Evolutionary conservation across 2,329 filamentous ascomycete species (phyloP), one percentile per base, ranked within the genome.

Genomic region (Cadophora luteo-olivacea): DNA sequence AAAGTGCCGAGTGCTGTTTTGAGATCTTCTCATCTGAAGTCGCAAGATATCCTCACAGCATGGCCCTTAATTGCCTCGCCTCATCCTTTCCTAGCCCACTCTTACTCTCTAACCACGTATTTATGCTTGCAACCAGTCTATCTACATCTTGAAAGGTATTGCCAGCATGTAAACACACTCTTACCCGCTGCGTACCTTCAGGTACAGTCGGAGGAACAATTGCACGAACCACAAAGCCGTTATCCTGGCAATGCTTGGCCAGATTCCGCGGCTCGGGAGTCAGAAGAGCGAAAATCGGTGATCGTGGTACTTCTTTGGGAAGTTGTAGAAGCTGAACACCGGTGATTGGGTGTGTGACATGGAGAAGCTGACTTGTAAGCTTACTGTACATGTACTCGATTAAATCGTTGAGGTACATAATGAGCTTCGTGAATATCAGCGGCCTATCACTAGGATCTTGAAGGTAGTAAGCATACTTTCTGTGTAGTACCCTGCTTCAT

Each of bases 131-230:
- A 3, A 77, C 73, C 25, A 92, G 76, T 0, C 80, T 82, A 5
- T 89, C 82, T 0, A 92, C 81, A 68, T 92, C 83, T 4, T 81
- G 79, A 7, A 80, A 68, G 0, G 86, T 89, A 70, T 92, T 93
- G 0, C 85, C 87, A 0, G 89, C 87, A 78, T 93, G 91, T 2
- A 93, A 76, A 77, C 90, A 92, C 0, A 93, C 81, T 9, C 91
- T 81, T 0, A 92, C 86, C 12, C 91, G 81, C 75, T 92, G 88
- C 5, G 81, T 86, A 0, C 90, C 89, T 1, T 76, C 78, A 0
- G 89, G 88, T 1, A 93, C 89, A 0, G 90, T 92, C 0, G 91
- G 91, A 1, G 89, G 83, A 68, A 92, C 88, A 19, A 92, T 91
- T 0, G 89, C 84, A 1, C 90, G 83, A 0, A 92, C 86, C 54